Base-by-base conservation (phyloP, 1,284 basidiomycete species). In the Tilletia setariae region DNA sequence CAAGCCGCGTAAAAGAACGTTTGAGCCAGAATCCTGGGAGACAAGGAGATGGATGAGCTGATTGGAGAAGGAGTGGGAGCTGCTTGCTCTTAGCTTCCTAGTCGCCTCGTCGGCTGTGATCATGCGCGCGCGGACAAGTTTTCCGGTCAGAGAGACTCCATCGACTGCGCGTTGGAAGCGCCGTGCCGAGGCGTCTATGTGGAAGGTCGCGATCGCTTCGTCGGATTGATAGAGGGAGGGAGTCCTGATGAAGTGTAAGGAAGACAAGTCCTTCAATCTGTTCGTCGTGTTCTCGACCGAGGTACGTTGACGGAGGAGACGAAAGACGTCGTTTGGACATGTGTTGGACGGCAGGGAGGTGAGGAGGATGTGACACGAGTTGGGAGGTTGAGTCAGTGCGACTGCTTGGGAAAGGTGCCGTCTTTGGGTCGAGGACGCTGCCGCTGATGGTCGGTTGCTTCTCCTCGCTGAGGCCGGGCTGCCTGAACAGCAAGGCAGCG, bases 131-230 rank as follows among this genome's bases (percentile, higher is more conserved):
- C 56, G 56, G n/a, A 61, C 32, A 21, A 35, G 56, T n/a, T 13
- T 25, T 11, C 32, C 32, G 28, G 19, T 61, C 2, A 61, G 13
- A 2, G 16, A 19, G 56, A 19, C 8, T 13, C 56, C 56, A 21
- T 61, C 56, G 30, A 61, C 28, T 19, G 28, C 28, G 28, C 56
- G 56, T n/a, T 61, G 56, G n/a, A 61, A 61, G 2, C 32, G 30
- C 1, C 56, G 56, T 21, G 56, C 56, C 0, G 32, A 32, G 9
- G 28, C 35, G 7, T 32, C 56, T 15, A 30, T 61, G 23, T 30
- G 13, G 6, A 61, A 61, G 1, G 28, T 13, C 6, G 56, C 56
- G 56, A 61, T 40, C 16, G 56, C 56, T 7, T 61, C 30, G 19
- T 30, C 56, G 32, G 56, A 35, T n/a, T 25, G 30, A 16, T 35